Evolutionary conservation across 129 eudicot species (phyloP), one percentile per base, ranked within the genome.

Genomic region (Apium graveolens): DNA sequence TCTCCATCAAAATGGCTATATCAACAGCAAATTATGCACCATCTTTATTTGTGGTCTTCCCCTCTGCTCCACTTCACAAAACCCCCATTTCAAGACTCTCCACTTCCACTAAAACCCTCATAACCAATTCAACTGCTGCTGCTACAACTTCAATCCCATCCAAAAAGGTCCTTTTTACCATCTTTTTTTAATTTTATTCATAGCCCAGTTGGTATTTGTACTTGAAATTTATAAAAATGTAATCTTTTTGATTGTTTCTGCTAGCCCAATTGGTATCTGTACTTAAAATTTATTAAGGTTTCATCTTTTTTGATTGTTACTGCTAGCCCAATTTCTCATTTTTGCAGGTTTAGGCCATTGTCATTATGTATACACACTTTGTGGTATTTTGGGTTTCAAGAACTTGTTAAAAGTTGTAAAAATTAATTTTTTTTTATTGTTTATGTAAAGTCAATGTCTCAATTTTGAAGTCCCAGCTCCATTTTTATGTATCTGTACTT

Each of bases 81-180:
- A 78, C 45, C 60, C 55, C 70, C 78, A 74, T 29, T 27, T 62
- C 46, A 24, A 77, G 26, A 76, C 46, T 26, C 66, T 24, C 70
- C 76, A 27, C 81, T 49, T 24, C 70, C 76, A 27, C 81, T 49
- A 84, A 80, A 76, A 76, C 80, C 85, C 71, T 76, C 24, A 3
- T 70, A 43, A 32, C 39, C 21, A 63, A 48, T 31, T 75, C 78
- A 44, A 53, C 77, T 38, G 38, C 77, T 11, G 18, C n/a, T 57
- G 7, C 71, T 55, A 48, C 80, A 57, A 53, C 73, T 37, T 51
- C 84, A 34, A 41, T 76, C 78, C 81, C 86, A 32, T 39, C 74
- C 45, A 82, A 74, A 66, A 85, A 81, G 86, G 83, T 38, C 35
- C 3, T 71, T 63, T 65, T 29, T 71, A 14, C 44, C 10, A n/a